phyloP scores from a whole-genome alignment of 2,329 filamentous ascomycete genomes.

The Akanthomyces dipterigenus region DNA sequence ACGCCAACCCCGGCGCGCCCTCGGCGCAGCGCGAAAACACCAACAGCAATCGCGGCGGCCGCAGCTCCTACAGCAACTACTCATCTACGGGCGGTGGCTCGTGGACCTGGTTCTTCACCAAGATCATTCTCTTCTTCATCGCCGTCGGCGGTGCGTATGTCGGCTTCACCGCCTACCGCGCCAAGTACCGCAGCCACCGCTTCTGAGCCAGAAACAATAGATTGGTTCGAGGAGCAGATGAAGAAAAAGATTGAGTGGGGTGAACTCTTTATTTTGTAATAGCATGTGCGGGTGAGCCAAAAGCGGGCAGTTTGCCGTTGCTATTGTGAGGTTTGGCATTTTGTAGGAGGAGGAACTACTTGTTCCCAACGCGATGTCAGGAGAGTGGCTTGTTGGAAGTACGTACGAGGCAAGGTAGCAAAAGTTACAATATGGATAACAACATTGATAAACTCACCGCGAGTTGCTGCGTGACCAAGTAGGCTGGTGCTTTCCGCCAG shows the following conservation, averaged over 20 bases:
- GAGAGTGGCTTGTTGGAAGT: neutral
- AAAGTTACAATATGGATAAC: neutral
- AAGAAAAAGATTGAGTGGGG: neutral
- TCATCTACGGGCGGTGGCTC: constrained; percentile 38
- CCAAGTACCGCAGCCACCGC: constrained; percentile 54
- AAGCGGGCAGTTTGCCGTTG: constrained; percentile 1
- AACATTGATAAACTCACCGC: neutral
- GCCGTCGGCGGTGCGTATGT: constrained; percentile 70
- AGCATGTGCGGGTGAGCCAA: neutral
- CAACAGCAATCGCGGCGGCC: constrained; percentile 26
- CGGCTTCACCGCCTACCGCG: constrained; percentile 76
- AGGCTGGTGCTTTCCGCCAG: neutral
- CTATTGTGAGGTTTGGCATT: neutral
- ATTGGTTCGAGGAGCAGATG: neutral
- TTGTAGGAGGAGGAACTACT: neutral
- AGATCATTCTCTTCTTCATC: constrained; percentile 69
- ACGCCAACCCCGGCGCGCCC: constrained; percentile 52
- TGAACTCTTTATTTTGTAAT: neutral
- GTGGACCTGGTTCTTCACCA: constrained; percentile 65
- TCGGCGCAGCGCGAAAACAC: constrained; percentile 26
- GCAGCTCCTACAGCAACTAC: constrained; percentile 25
- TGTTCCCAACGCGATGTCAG: neutral
- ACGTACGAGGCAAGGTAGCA: neutral
- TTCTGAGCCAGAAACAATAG: constrained; percentile 35
- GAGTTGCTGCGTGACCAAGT: neutral